phyloP scores from a whole-genome alignment of 768 basidiomycete genomes.

The Russula earlei region DNA sequence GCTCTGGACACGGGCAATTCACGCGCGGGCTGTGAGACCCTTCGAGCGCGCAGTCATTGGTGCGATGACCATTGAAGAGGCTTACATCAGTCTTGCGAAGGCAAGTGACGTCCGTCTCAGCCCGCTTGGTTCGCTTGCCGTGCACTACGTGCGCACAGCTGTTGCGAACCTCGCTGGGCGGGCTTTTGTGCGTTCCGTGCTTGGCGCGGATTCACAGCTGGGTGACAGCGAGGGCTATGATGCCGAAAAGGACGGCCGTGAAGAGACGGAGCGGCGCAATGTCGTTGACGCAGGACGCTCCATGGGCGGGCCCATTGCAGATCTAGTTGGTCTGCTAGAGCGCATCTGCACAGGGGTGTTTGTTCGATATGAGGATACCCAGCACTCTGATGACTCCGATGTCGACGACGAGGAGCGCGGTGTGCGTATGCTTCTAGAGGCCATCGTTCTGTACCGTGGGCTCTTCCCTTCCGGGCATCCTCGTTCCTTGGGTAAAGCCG shows the following conservation, averaged over 20 bases:
- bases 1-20: conserved; percentile 35
- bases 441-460: conserved; percentile 50
- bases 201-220: conserved; percentile 17
- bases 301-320: conserved; percentile 48
- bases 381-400: conserved; percentile 19
- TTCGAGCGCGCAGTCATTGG: conserved; percentile 49
- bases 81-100: conserved; percentile 33
- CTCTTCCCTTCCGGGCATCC: conserved; percentile 39
- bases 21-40: conserved; percentile 28
- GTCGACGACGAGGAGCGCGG: conserved; percentile 34
- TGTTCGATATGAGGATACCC: conserved; percentile 26
- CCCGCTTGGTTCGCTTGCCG: conserved; percentile 42
- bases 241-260: conserved; percentile 26
- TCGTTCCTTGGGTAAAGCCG: conserved; percentile 22
- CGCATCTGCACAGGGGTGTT: conserved; percentile 27
- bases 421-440: conserved; percentile 49
- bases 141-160: conserved; percentile 40
- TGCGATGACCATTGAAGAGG: conserved; percentile 44
- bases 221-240: conserved; percentile 21
- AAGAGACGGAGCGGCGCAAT: conserved; percentile 34
- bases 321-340: conserved; percentile 48
- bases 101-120: conserved; percentile 24
- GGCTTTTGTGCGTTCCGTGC: conserved; percentile 44
- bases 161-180: conserved; percentile 42
- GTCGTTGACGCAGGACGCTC: conserved; percentile 53